Conservation (phyloP, 2,329 filamentous ascomycete species). For the Lachnellula arida region DNA sequence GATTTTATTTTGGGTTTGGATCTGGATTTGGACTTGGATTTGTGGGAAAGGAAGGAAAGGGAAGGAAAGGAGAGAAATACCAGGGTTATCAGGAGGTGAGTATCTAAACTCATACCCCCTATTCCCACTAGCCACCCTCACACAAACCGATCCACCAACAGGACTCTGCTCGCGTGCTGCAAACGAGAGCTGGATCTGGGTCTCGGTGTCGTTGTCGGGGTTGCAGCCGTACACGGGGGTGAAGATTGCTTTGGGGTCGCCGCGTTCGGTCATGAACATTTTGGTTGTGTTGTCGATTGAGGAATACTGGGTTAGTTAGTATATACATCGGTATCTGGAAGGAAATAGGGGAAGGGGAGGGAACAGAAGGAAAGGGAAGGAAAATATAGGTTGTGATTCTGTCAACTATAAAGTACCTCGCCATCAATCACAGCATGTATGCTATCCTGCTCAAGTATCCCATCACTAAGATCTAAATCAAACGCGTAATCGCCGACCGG, state of each 20-base stretch:
- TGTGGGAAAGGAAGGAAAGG: no score
- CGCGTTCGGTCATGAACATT: constrained; percentile 43
- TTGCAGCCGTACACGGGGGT: constrained; percentile 40
- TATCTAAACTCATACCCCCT: constrained; percentile 41
- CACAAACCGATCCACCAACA: constrained; percentile 36
- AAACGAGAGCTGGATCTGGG: constrained; percentile 37
- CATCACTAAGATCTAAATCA: constrained; percentile 36
- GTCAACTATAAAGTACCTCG: constrained; percentile 38
- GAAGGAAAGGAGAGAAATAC: constrained; percentile 22
- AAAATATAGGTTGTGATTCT: neutral
- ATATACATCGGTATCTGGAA: neutral
- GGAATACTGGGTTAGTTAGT: constrained; percentile 32
- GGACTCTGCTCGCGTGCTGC: constrained; percentile 27
- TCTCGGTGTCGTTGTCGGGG: constrained; percentile 35
- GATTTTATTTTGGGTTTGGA: no score
- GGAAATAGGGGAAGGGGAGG: neutral
- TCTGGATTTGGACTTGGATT: no score
- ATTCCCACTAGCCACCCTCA: constrained; percentile 31
- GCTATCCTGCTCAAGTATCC: constrained; percentile 33
- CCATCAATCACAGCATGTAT: constrained; percentile 41
- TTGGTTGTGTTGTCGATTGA: constrained; percentile 43
- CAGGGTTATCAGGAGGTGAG: constrained; percentile 37
- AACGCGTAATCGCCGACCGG: constrained; percentile 35
- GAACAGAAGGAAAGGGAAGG: neutral
- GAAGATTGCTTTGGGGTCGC: constrained; percentile 39